A percentile compares a stretch with the other conserved stretches of the same genome.
Evolutionary conservation across 371 early-diverging fungal species (phyloP).

Genomic region (Nematocida major): DNA sequence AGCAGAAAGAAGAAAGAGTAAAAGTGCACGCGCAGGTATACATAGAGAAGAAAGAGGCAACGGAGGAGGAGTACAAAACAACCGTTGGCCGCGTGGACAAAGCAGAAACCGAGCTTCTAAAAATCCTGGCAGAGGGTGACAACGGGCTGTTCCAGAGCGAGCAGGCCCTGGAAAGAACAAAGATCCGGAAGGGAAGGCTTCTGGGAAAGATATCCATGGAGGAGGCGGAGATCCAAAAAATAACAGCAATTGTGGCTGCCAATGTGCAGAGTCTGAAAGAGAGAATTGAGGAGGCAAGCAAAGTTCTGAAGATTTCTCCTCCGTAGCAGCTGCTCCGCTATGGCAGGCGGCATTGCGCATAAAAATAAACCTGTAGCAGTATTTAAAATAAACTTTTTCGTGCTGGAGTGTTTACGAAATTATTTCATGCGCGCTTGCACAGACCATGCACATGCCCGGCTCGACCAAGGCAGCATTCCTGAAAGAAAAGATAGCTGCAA

Average conservation of each 20-base stretch:
- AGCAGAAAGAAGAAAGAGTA: constrained; percentile 34
- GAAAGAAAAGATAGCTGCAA: too few species aligned
- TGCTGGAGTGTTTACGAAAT: too few species aligned
- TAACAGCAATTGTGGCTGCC: constrained; percentile 21
- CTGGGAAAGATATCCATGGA: constrained; percentile 53
- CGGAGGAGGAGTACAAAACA: constrained; percentile 57
- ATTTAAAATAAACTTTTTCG: too few species aligned
- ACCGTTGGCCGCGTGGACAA: constrained; percentile 62
- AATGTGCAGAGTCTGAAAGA: constrained; percentile 24
- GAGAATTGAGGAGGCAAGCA: constrained; percentile 11
- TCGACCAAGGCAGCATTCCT: too few species aligned
- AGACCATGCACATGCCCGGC: too few species aligned
- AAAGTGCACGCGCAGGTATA: constrained; percentile 59
- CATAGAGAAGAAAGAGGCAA: constrained; percentile 64
- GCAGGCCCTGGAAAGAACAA: constrained; percentile 56
- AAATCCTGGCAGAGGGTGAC: constrained; percentile 59
- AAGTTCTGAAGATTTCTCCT: neutral
- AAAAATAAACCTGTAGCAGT: too few species aligned
- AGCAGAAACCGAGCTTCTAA: constrained; percentile 62
- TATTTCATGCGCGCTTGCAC: too few species aligned
- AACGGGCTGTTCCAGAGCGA: constrained; percentile 61
- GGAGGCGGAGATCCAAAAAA: constrained; percentile 59
- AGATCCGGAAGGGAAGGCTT: constrained; percentile 57
- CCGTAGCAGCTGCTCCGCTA: too few species aligned
- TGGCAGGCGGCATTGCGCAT: too few species aligned